Evolutionary conservation across 306 rosid genomes (phyloP), one percentile per base, ranked within the genome.

Genomic region (Cucurbita pepo): DNA sequence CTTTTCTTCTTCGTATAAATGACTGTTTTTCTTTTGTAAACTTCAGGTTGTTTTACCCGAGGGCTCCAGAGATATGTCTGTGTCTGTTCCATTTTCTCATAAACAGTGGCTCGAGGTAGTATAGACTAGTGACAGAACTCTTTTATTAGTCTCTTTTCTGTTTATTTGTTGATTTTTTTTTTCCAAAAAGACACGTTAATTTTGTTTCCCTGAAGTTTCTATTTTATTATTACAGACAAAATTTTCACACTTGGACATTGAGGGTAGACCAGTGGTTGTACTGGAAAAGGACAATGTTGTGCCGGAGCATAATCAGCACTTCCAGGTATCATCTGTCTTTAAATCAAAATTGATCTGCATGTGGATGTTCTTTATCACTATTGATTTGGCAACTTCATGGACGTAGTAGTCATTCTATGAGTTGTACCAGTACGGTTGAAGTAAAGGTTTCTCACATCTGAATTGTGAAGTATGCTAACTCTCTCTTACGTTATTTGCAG

Each of bases 1-100:
- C 30, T 19, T 47, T 45, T 41, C 5, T 61, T 38, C 22, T 16
- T 38, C 75, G 36, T 36, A 58, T 11, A 54, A 59, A 69, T 74
- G 65, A 70, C 75, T 21, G 61, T 53, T 57, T 79, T 62, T 53
- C 54, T 79, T 77, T 55, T 83, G 77, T 66, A 18, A 76, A 73
- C 72, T 79, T 69, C 92, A 95, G 99, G 97, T 95, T 86, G 97
- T 95, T 89, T 81, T 95, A 75, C 99, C 99, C 0, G 97, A 95
- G 90, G 99, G 97, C 71, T 89, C 99, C 30, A 80, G 78, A 43
- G 92, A 86, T 63, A 79, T 91, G 69, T 88, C 95, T 30, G 90
- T 77, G 56, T 83, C 91, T 78, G 80, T 72, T 85, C 97, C 96
- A 74, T 89, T 89, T 82, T 76, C 91, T 75, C 87, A 90, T 76